Evolutionary conservation across 306 rosid genomes (phyloP).

Genomic region (Gleditsia sinensis): DNA sequence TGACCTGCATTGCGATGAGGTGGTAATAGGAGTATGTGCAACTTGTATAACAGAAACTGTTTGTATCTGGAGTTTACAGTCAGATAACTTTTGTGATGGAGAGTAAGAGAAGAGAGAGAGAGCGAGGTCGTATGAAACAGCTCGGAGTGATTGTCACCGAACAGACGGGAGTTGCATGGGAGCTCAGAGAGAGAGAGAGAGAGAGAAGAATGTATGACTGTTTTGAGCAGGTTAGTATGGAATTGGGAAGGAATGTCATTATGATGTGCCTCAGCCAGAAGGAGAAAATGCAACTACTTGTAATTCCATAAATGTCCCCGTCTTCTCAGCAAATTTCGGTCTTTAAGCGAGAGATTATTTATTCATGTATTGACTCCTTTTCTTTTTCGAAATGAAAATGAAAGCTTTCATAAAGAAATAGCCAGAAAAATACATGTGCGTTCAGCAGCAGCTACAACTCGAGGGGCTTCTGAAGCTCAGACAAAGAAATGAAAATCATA

Average conservation of each 20-base stretch:
- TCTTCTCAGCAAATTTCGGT: not conserved
- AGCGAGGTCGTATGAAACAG: not conserved
- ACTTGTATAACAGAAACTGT: not conserved
- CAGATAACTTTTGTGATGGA: not conserved
- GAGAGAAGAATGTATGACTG: not conserved
- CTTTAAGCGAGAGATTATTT: not conserved
- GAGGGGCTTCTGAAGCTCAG: too few relatives aligned
- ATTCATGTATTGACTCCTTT: not conserved
- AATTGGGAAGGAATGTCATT: slow-evolving; percentile 13
- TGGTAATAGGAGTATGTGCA: not conserved
- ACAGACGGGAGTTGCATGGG: not conserved
- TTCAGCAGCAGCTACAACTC: too few relatives aligned
- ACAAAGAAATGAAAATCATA: not conserved
- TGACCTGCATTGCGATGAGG: slow-evolving; percentile 32
- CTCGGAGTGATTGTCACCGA: not conserved
- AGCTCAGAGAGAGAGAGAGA: slow-evolving; percentile 5
- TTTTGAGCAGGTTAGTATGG: not conserved
- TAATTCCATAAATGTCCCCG: slow-evolving; percentile 2
- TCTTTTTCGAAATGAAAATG: not conserved
- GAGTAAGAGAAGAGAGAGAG: not conserved
- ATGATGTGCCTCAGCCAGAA: not conserved
- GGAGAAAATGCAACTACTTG: not conserved
- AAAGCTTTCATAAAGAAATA: too few relatives aligned
- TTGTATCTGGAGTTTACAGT: not conserved
- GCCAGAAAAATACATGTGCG: too few relatives aligned